Evolutionary conservation across 495 filamentous ascomycete species (phyloP).

Genomic region (Neurospora intermedia): DNA sequence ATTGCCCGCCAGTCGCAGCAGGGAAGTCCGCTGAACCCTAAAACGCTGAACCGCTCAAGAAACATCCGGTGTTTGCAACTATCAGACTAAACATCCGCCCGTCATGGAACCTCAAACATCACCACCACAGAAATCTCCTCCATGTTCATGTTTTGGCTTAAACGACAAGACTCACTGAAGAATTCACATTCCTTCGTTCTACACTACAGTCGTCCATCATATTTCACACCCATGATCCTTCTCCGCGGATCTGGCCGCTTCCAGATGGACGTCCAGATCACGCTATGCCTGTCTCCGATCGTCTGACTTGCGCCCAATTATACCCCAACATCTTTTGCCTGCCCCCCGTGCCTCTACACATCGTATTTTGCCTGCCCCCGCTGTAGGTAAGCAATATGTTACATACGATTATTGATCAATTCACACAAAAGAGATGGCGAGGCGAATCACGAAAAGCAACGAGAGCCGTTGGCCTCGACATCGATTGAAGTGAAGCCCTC

Average conservation of each 20-base stretch:
- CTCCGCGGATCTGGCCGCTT: not conserved
- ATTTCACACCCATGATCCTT: not conserved
- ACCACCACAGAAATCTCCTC: no score
- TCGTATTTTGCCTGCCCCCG: no score
- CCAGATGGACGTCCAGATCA: not conserved
- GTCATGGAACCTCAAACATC: no score
- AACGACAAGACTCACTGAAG: not conserved
- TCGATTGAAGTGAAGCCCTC: no score
- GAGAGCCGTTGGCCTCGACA: not conserved
- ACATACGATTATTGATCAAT: not conserved
- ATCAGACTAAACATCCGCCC: no score
- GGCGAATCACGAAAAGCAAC: not conserved
- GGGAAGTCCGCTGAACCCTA: not conserved
- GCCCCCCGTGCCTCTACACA: no score
- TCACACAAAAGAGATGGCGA: not conserved
- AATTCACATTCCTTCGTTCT: not conserved
- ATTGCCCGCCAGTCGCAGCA: not conserved
- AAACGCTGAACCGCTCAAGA: not conserved
- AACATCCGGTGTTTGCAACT: not conserved
- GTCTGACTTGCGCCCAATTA: not conserved
- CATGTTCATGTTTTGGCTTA: not conserved
- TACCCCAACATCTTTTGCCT: not conserved
- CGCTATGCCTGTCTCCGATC: not conserved
- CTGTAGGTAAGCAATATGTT: not conserved
- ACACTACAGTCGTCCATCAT: not conserved